Base-by-base conservation (phyloP, 805 yeast genomes). In the Myxozyma monticola region DNA sequence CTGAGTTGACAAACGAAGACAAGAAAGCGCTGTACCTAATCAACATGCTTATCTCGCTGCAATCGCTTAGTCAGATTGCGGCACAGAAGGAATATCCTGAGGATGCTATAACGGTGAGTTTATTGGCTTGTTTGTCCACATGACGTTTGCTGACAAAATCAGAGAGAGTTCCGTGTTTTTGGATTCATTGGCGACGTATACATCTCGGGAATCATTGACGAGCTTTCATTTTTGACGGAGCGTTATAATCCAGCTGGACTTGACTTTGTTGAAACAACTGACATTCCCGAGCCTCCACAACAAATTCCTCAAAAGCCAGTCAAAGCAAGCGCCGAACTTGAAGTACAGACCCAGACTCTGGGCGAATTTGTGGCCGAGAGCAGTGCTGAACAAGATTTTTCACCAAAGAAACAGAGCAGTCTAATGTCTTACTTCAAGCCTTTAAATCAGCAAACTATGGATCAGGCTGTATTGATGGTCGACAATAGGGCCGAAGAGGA, bases 171-270 rank as follows among this genome's bases (percentile, higher is more conserved):
- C 15, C 36, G 45, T 9, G 55, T 57, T 10, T 57, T 44, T 37
- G 61, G 61, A 8, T 45, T 36, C 25, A n/a, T 57, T 2, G 52
- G 45, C 17, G 55, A 42, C 28, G 17, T 47, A 12, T 51, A 42
- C 30, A 29, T 57, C 17, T 35, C 59, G 10, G 61, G 61, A 2
- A 47, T 57, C 25, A 53, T 57, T 26, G 61, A 57, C 26, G 56
- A 59, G 21, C 31, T 54, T 17, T 33, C 51, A 15, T 57, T 49
- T 20, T 12, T 42, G 35, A 17, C 42, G 5, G 45, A 45, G 14
- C 45, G 49, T 18, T 28, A 40, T 12, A 22, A 48, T 21, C 49
- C 43, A 7, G 36, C 45, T 4, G 54, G 47, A 8, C 21, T 48
- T 14, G 53, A 48, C 37, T 52, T 40, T 41, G n/a, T 48, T 2